Base-by-base conservation (phyloP, 1,139 yeast species). In the Chernovozyma sophiae-reginae region DNA sequence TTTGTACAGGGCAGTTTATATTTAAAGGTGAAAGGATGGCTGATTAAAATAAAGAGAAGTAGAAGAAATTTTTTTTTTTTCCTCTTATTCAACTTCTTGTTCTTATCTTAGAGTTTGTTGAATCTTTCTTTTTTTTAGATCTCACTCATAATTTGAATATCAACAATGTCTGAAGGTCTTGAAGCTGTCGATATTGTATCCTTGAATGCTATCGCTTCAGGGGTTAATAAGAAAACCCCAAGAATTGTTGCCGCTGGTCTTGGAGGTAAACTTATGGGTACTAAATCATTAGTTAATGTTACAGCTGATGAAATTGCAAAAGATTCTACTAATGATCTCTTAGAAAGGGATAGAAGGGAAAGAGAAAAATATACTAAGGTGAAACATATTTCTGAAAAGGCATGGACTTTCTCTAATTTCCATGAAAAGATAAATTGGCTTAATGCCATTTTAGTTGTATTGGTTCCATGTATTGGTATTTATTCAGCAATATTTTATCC, bases 361-460 rank as follows among this genome's bases (percentile, higher is more conserved):
- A 68, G 68, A 47, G 70, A 63, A 30, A 72, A 68, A 47, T 71
- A 64, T 49, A 58, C 66, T 37, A 65, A 68, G 39, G 65, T 62
- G 45, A 71, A 69, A 43, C 97, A 92, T 62, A 90, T 92, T 46
- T 80, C 92, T 34, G 98, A 94, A 61, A 81, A 84, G 68, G 95
- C 96, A 10, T 85, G 95, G 86, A 90, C 97, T 13, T 45, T 71
- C 45, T 46, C 68, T 43, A 92, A 92, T 69, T 90, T 96, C 94
- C 68, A 81, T 57, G 65, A 80, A 55, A 96, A 92, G 64, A 68
- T 92, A 58, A 92, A 92, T 68, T 92, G 98, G 98, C 71, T 94
- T 52, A 92, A 92, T 63, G 68, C 87, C 46, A 68, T 79, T n/a
- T 70, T 92, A 47, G 94, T 90, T 36, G 70, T 81, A 32, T 64